Percentiles rank a stretch among this genome's conserved stretches.
Evolutionary conservation across 768 basidiomycete species (phyloP).

Genomic region (Lentinula boryana): DNA sequence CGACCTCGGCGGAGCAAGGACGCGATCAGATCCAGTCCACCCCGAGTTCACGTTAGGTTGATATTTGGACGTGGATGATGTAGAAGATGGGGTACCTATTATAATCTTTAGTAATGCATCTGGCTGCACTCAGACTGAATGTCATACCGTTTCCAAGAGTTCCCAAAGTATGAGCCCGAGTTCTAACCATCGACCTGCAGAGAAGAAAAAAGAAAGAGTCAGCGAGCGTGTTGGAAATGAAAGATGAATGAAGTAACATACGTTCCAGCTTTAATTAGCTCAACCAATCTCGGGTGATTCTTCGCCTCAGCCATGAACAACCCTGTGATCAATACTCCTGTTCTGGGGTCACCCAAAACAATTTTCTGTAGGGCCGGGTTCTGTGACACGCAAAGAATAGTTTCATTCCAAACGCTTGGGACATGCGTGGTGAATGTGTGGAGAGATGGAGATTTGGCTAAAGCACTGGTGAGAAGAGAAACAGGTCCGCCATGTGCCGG

Average conservation of each 20-base stretch:
- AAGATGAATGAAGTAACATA: conserved; percentile 20
- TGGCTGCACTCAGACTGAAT: background rate
- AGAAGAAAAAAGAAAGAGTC: background rate
- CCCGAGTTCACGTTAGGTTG: background rate
- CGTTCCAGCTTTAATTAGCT: conserved; percentile 51
- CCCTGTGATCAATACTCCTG: conserved; percentile 38
- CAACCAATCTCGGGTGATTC: conserved; percentile 43
- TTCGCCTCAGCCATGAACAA: conserved; percentile 54
- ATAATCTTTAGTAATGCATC: background rate
- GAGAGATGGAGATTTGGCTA: conserved; percentile 35
- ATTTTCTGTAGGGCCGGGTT: conserved; percentile 47
- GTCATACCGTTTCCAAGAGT: background rate
- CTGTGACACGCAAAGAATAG: conserved; percentile 40
- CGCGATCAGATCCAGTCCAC: background rate
- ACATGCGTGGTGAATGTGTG: conserved; percentile 46
- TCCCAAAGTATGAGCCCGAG: conserved; percentile 27
- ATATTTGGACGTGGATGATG: background rate
- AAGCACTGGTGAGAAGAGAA: conserved; percentile 27
- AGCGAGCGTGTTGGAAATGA: conserved; percentile 5
- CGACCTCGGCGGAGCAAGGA: background rate
- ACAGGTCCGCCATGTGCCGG: conserved; percentile 22
- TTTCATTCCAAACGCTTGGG: conserved; percentile 53
- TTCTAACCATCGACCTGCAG: conserved; percentile 26
- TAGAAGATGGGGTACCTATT: background rate
- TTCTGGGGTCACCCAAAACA: conserved; percentile 22